A percentile compares a stretch with the other conserved stretches of the same genome.
These are phyloP conservation scores for Ramaria rubella DNA, from an alignment of 768 basidiomycete species.

Conservation along the genomic window DNA sequence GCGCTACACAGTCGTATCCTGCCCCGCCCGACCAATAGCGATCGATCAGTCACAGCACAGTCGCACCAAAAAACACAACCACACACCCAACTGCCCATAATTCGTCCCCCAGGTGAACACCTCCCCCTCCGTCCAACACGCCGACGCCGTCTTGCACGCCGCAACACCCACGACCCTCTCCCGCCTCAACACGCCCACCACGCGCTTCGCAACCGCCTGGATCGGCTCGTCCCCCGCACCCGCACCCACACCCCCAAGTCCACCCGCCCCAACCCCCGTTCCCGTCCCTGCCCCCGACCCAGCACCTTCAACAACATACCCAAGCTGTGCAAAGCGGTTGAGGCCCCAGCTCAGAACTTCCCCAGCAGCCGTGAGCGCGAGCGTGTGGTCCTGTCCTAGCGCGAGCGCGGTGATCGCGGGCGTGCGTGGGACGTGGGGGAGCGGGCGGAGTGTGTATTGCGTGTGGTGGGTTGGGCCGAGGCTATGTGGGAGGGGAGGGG, in stretches of 20 bases:
- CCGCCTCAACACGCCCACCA: constrained; percentile 69
- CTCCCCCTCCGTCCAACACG: constrained; percentile 70
- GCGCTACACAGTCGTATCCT: constrained; percentile 75
- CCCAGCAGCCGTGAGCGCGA: constrained; percentile 72
- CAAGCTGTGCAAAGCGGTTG: constrained; percentile 84
- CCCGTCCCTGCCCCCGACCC: constrained; percentile 7
- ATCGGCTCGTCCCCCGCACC: constrained; percentile 58
- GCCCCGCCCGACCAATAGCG: neutral
- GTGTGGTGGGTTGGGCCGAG: constrained; percentile 73
- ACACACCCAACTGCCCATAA: constrained; percentile 79
- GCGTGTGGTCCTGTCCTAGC: constrained; percentile 90
- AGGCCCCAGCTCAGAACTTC: constrained; percentile 89
- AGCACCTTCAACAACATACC: constrained; percentile 67
- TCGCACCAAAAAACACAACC: neutral
- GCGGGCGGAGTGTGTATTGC: constrained; percentile 62
- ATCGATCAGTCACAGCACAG: neutral
- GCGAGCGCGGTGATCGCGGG: constrained; percentile 55
- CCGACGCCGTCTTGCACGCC: constrained; percentile 80
- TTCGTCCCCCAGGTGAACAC: constrained; percentile 94
- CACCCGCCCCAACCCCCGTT: neutral
- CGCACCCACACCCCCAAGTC: constrained; percentile 25
- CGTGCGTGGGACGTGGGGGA: constrained; percentile 47
- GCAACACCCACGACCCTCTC: constrained; percentile 76
- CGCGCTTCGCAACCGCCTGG: constrained; percentile 68
- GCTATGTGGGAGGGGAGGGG: constrained; percentile 29